phyloP scores from a whole-genome alignment of 2,329 filamentous ascomycete species.

The Monilinia aucupariae region DNA sequence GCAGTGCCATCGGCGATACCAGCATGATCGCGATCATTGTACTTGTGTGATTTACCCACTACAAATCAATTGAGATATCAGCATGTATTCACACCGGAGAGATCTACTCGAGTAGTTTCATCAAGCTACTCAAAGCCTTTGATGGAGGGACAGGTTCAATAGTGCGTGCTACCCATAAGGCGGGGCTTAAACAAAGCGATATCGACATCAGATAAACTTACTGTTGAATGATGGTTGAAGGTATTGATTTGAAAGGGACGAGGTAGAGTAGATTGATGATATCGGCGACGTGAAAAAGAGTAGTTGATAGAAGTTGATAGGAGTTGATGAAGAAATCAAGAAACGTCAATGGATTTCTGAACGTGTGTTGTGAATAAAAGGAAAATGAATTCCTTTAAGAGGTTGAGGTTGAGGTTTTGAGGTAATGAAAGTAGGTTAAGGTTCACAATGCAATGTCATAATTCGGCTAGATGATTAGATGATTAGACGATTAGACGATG shows the following conservation, averaged over 20 bases:
- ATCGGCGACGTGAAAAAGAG: not conserved
- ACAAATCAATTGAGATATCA: slow-evolving; percentile 23
- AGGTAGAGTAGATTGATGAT: not conserved
- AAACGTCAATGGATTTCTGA: slow-evolving; percentile 9
- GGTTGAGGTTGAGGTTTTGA: not conserved
- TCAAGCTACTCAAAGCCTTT: not conserved
- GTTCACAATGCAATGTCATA: not conserved
- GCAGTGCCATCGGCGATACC: slow-evolving; percentile 70
- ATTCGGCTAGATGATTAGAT: not conserved
- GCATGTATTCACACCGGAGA: slow-evolving; percentile 12
- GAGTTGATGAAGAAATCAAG: not conserved
- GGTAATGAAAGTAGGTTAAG: not conserved
- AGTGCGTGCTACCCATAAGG: not conserved
- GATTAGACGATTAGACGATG: too few relatives aligned
- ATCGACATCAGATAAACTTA: slow-evolving; percentile 5
- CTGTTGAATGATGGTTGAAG: slow-evolving; percentile 17
- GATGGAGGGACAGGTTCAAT: slow-evolving; percentile 20
- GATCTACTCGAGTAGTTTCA: not conserved
- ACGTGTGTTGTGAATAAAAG: not conserved
- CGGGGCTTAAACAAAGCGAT: slow-evolving; percentile 15
- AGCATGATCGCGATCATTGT: slow-evolving; percentile 83
- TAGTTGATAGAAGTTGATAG: not conserved
- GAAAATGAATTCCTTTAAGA: slow-evolving; percentile 7
- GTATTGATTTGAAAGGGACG: slow-evolving; percentile 4
- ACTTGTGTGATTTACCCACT: slow-evolving; percentile 99